Conservation (phyloP, 139 green algal genomes). For the Tetradesmus lagerheimii region DNA sequence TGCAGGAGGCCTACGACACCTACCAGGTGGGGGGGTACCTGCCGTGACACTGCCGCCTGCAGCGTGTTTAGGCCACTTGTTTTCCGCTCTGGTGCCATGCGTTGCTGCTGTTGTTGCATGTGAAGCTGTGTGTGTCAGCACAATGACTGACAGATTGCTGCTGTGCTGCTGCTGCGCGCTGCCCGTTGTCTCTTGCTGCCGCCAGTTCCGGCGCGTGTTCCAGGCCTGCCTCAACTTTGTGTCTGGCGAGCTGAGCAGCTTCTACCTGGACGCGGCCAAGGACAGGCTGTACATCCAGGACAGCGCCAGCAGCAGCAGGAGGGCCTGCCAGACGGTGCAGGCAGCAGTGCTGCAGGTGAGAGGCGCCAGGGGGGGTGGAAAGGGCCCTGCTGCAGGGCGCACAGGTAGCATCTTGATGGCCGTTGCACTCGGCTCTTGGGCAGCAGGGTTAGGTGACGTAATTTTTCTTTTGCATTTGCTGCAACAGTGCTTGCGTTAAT, state of each 20-base stretch:
- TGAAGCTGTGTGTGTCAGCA: too few species aligned
- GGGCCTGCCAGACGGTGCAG: constrained; percentile 91
- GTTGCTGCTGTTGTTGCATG: background rate
- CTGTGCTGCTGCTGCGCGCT: constrained; percentile 50
- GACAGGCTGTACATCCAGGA: constrained; percentile 92
- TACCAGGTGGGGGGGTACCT: constrained; percentile 80
- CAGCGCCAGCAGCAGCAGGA: constrained; percentile 63
- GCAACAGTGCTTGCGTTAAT: too few species aligned
- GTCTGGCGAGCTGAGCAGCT: constrained; percentile 92
- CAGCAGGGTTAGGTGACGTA: too few species aligned
- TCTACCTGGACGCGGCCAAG: constrained; percentile 98
- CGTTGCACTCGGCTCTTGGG: too few species aligned
- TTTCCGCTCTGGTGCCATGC: too few species aligned
- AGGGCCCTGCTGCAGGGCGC: too few species aligned
- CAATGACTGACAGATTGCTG: background rate
- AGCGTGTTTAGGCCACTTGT: too few species aligned
- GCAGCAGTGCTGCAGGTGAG: constrained; percentile 67
- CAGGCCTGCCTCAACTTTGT: constrained; percentile 87
- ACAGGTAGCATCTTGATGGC: too few species aligned
- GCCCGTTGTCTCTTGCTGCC: constrained; percentile 48
- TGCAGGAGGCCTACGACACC: constrained; percentile 78
- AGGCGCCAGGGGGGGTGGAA: background rate
- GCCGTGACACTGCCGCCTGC: too few species aligned
- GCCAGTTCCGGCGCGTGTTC: constrained; percentile 82
- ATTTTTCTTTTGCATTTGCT: too few species aligned